Base-by-base conservation (phyloP, 345 rosid genomes). In the Linum tenue region DNA sequence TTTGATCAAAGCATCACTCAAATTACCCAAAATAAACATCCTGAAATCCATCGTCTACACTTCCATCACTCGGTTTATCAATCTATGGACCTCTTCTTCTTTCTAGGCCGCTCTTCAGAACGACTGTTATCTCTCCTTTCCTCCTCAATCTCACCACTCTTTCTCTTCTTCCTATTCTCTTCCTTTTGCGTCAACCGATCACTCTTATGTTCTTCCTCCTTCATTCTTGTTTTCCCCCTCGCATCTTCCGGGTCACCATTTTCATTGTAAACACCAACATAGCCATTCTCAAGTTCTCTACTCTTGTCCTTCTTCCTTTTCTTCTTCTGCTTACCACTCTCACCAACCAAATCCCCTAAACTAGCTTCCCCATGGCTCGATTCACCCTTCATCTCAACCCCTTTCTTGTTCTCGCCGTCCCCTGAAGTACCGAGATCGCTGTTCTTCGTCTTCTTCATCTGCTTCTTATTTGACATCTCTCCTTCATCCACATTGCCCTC, bases 71-170 rank as follows among this genome's bases (percentile, higher is more conserved):
- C 39, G 66, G 51, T 50, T 53, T 31, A 37, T 57, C 35, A 70
- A 37, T 37, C 69, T 42, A 31, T 67, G 62, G 67, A 70, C 39
- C 65, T 81, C 79, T 69, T 81, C 64, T 81, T 84, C 78, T 78
- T 78, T 59, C 70, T 76, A 59, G 56, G 69, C 63, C n/a, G 67
- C 55, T 69, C 83, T 42, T 73, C 82, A 0, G 68, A 64, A 42
- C 7, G 51, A 22, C 31, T 22, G 51, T 64, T 65, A 2, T 48
- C 63, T 40, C 67, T 74, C 37, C 37, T 69, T 61, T 64, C 70
- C 43, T 56, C 71, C 41, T 73, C 68, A 41, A 53, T 51, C 65
- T 74, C 73, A 59, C 58, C 70, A 57, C 53, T 70, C 73, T 76
- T 74, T 56, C 74, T 73, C 64, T 43, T 68, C 70, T 70, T 64